phyloP scores from a whole-genome alignment of 2,329 filamentous ascomycete genomes.

The Thyridium curvatum region DNA sequence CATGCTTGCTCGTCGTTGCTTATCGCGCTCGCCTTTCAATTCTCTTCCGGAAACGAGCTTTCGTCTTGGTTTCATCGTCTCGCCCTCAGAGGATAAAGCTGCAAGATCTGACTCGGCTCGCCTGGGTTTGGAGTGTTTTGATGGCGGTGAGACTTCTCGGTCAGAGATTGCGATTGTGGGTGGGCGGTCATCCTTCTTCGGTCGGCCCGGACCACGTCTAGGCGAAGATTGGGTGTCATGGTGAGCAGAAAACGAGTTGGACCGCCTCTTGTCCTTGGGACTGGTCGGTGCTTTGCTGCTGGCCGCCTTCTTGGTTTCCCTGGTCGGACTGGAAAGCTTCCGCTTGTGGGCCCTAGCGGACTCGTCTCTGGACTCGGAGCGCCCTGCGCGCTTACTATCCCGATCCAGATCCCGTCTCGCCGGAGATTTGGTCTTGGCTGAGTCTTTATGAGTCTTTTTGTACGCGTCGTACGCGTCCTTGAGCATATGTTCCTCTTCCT shows the following conservation, averaged over 20 bases:
- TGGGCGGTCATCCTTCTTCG: constrained; percentile 48
- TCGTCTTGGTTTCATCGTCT: constrained; percentile 51
- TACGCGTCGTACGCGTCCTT: constrained; percentile 68
- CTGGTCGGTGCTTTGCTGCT: constrained; percentile 29
- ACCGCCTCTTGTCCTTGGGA: constrained; percentile 42
- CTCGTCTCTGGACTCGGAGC: constrained; percentile 40
- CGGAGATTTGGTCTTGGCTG: constrained; percentile 44
- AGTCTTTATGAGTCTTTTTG: constrained; percentile 44
- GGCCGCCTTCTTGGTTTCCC: constrained; percentile 37
- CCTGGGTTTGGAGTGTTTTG: constrained; percentile 46
- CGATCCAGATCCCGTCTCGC: constrained; percentile 31
- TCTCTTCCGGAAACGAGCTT: constrained; percentile 61
- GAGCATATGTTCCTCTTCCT: constrained; percentile 76
- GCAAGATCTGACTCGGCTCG: constrained; percentile 48
- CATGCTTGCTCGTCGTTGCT: constrained; percentile 52
- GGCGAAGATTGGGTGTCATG: constrained; percentile 40
- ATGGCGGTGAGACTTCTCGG: constrained; percentile 43
- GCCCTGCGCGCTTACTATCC: constrained; percentile 35
- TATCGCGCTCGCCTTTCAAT: constrained; percentile 51
- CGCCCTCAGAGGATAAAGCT: constrained; percentile 48
- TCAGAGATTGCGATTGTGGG: constrained; percentile 43
- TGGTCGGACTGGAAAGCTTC: constrained; percentile 40
- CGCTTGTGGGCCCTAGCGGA: constrained; percentile 33
- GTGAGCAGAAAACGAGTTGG: constrained; percentile 33
- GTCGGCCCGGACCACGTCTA: constrained; percentile 46